Evolutionary conservation across 495 filamentous ascomycete genomes (phyloP).

Genomic region (Cladorrhinum samala): DNA sequence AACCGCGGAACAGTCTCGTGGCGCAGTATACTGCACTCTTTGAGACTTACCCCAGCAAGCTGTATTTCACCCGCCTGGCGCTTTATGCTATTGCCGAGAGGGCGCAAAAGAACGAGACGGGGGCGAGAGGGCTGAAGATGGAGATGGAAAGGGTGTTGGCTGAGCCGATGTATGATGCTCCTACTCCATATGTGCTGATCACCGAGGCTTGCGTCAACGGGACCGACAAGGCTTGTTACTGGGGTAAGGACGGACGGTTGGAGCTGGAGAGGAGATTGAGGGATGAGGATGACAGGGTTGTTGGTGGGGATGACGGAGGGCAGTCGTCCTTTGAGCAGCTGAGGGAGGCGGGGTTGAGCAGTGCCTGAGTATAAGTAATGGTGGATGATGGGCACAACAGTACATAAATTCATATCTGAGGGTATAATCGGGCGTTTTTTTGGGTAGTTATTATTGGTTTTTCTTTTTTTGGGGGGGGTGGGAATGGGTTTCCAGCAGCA

Average conservation of each 20-base stretch:
- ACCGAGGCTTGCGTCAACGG: slow-evolving; percentile 65
- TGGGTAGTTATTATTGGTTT: slow-evolving; percentile 4
- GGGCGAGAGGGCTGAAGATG: slow-evolving; percentile 79
- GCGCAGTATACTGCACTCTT: slow-evolving; percentile 84
- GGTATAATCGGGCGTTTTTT: slow-evolving; percentile 8
- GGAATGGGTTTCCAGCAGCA: slow-evolving; percentile 5
- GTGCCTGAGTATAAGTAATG: slow-evolving; percentile 29
- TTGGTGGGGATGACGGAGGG: slow-evolving; percentile 2
- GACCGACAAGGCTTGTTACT: slow-evolving; percentile 48
- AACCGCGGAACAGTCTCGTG: slow-evolving; percentile 80
- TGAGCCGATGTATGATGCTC: slow-evolving; percentile 89
- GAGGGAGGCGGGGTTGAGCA: slow-evolving; percentile 39
- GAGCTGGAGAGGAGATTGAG: slow-evolving; percentile 48
- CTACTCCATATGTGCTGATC: slow-evolving; percentile 61
- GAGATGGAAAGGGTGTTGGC: slow-evolving; percentile 82
- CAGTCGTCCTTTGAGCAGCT: slow-evolving; percentile 30
- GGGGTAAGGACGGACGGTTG: slow-evolving; percentile 45
- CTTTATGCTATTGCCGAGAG: slow-evolving; percentile 71
- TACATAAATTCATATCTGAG: neutral
- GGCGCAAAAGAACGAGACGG: slow-evolving; percentile 71
- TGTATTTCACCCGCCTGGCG: slow-evolving; percentile 76
- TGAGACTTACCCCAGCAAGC: slow-evolving; percentile 70
- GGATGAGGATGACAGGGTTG: slow-evolving; percentile 43
- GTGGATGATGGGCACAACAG: neutral
- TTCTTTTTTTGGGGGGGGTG: neutral